Base-by-base conservation (phyloP, 2,329 filamentous ascomycete genomes). In the Penicillium sp. region DNA sequence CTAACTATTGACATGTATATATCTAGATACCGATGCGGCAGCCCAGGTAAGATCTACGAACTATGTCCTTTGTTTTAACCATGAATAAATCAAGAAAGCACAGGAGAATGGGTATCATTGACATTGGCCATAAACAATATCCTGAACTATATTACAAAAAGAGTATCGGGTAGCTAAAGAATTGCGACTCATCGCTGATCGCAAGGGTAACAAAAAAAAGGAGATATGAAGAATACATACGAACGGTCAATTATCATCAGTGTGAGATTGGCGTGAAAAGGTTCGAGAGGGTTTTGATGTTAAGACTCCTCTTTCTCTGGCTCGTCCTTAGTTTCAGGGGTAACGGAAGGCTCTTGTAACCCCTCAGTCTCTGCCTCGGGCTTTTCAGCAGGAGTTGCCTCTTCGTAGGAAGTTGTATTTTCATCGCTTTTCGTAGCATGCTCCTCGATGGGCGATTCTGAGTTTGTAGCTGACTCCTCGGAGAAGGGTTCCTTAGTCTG, bases 101-200 rank as follows among this genome's bases (percentile, higher is more conserved):
- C 55, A 60, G 50, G 51, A 54, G 34, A 59, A 64, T 61, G 64
- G 64, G 63, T 66, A 66, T 66, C 63, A 65, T 64, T 64, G 57
- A 64, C 58, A 66, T 65, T 66, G 61, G 50, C 55, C 61, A 65
- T 63, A 53, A 63, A 53, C 51, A 63, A 56, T 44, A 57, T 61
- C 61, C 60, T 63, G 52, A 57, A 59, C 59, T 65, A 66, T 63
- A 65, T 66, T 63, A 63, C 60, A 61, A 59, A 50, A 57, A 62
- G 51, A 50, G 53, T 59, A 53, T 59, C 46, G 25, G 29, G 9
- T 19, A 45, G 27, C 7, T 23, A 40, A 40, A 29, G n/a, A 47
- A 23, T 29, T 41, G 49, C 36, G 16, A 34, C 34, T 29, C 19
- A 47, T 53, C 49, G 13, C 33, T 16, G 21, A 27, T 29, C 21